Evolutionary conservation across 2,329 filamentous ascomycete species (phyloP), one percentile per base, ranked within the genome.

Genomic region (Fusarium sp.): DNA sequence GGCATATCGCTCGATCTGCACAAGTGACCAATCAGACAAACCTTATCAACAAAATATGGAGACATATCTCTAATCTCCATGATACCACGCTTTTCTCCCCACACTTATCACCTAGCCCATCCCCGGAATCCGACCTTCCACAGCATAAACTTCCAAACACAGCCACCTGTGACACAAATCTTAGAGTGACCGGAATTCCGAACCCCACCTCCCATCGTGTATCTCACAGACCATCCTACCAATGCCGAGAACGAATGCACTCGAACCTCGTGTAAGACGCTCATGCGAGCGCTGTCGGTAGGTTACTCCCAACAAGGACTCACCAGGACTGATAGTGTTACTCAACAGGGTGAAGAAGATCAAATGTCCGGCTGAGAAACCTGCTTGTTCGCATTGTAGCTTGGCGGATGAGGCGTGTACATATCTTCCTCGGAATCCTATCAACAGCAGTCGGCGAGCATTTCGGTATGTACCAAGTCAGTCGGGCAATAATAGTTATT

Each of bases 361-460:
- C 2, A 73, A 73, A 45, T 73, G 70, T 12, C 68, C 70, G 4
- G 66, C 70, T 23, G 70, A 73, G 45, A 73, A 73, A 28, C 70
- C 70, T 1, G 53, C 20, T 0, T 73, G 70, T 42, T 71, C 70
- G 4, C 69, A 70, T 39, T 73, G 70, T 24, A 56, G 52, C 7
- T 54, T 67, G 1, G 62, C 69, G 3, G 59, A 61, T 14, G 60
- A 69, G 17, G 47, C 55, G 0, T 73, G 70, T 14, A 45, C 64
- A 2, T 73, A 73, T 51, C 70, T 73, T 1, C 70, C 70, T 2
- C 45, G 66, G 1, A 68, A 62, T 10, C 58, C 62, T 11, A 36
- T 47, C 14, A 47, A 21, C 36, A 19, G 32, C 17, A 44, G 9
- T 6, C 15, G 56, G 2, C 40, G 23, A 24, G 11, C n/a, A n/a